A percentile compares a stretch with the other conserved stretches of the same genome.
phyloP scores from a whole-genome alignment of 148 eudicot species.

The Chenopodium album region DNA sequence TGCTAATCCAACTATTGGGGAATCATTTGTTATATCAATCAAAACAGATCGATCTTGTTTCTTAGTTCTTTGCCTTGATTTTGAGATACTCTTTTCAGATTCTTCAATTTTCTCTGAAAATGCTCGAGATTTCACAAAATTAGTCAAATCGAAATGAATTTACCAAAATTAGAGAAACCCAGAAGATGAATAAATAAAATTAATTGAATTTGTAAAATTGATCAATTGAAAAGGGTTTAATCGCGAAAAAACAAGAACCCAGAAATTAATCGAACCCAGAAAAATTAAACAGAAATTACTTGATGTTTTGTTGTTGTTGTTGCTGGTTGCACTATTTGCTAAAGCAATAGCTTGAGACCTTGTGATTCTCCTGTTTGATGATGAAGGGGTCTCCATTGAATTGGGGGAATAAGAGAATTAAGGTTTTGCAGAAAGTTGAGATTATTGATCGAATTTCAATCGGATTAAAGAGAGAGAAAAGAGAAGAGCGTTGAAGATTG shows the following conservation, averaged over 20 bases:
- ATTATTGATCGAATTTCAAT: constrained; percentile 1
- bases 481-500: not conserved
- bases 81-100: constrained; percentile 39
- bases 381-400: constrained; percentile 79
- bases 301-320: constrained; percentile 11
- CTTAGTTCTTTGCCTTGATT: constrained; percentile 32
- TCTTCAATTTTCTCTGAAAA: constrained; percentile 53
- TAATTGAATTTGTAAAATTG: not conserved
- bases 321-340: constrained; percentile 1
- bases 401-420: not conserved
- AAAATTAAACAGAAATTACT: constrained; percentile 15
- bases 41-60: constrained; percentile 48
- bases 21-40: constrained; percentile 84
- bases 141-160: not conserved
- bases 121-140: not conserved
- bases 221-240: not conserved
- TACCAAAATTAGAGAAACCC: not conserved
- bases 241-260: not conserved
- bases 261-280: not conserved
- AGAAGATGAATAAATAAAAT: not conserved
- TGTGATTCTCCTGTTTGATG: constrained; percentile 55
- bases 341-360: constrained; percentile 55
- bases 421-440: not conserved
- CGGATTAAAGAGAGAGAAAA: constrained; percentile 12
- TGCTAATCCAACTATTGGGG: constrained; percentile 87